Percentiles rank a stretch among this genome's conserved stretches.
These are phyloP conservation scores for Styphnolobium japonicum DNA, from an alignment of 306 rosid species.

Conservation along the genomic window DNA sequence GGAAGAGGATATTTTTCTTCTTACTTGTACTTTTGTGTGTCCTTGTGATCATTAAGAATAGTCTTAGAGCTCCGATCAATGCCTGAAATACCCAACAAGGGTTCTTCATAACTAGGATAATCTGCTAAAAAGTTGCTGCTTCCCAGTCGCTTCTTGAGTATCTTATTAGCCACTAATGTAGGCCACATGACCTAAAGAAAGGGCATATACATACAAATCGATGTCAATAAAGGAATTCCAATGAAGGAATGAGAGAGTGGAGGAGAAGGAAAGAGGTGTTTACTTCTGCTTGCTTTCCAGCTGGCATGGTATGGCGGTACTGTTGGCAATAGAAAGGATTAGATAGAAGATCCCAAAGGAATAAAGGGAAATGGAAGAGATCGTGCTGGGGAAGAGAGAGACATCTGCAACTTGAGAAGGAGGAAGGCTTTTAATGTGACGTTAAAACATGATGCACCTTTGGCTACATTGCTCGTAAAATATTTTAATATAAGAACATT, in stretches of 20 bases:
- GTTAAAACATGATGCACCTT: slow-evolving; percentile 32
- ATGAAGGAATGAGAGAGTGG: neutral
- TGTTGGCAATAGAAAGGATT: slow-evolving; percentile 23
- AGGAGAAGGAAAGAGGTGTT: slow-evolving; percentile 9
- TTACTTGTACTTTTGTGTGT: slow-evolving; percentile 50
- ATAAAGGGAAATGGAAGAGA: slow-evolving; percentile 24
- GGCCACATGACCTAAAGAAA: slow-evolving; percentile 72
- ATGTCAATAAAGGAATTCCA: neutral
- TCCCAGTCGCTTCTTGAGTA: slow-evolving; percentile 69
- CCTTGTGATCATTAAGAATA: slow-evolving; percentile 32
- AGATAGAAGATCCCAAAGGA: slow-evolving; percentile 28
- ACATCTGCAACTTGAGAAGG: slow-evolving; percentile 26
- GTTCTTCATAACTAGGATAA: slow-evolving; percentile 40
- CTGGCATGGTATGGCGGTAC: slow-evolving; percentile 12
- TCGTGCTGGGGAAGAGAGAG: slow-evolving; percentile 34
- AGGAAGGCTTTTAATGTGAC: slow-evolving; percentile 32
- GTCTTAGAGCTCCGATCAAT: slow-evolving; percentile 29
- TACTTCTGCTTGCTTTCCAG: slow-evolving; percentile 41
- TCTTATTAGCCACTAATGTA: slow-evolving; percentile 72
- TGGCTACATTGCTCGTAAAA: neutral
- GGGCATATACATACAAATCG: neutral
- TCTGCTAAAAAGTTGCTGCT: slow-evolving; percentile 74
- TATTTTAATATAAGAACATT: slow-evolving; percentile 10
- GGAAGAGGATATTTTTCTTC: neutral
- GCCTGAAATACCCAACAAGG: slow-evolving; percentile 37